Evolutionary conservation across 2,329 filamentous ascomycete species (phyloP), one percentile per base, ranked within the genome.

Genomic region (Penicillium freii): DNA sequence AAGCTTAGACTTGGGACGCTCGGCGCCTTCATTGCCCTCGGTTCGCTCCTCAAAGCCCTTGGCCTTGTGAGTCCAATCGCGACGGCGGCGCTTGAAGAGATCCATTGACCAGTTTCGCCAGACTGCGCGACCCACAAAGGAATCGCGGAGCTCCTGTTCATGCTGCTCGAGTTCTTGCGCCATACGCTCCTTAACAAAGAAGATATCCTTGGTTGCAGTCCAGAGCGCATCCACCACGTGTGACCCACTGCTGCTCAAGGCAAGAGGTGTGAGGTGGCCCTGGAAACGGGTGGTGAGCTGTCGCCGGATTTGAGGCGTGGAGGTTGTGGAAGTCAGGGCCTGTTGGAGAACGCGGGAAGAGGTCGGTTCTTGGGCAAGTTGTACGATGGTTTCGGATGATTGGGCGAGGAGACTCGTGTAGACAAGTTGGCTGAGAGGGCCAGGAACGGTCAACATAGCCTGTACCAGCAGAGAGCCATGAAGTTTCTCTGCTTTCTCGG

Each of bases 381-480:
- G 78, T 33, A 91, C 71, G 54, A 87, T 80, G 23, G 78, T 82
- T 52, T 80, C 83, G 45, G 76, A 71, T 11, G 80, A 77, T 63
- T 89, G 81, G 4, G 84, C 79, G 21, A 87, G 77, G 25, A 94
- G 75, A n/a, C 88, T 84, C 17, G 87, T 83, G 70, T 94, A 90
- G 33, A 96, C 83, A 11, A 92, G 81, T 50, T 84, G 84, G 56
- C 84, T 82, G 1, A 92, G 79, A 1, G 82, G 74, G 0, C 91
- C 91, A 0, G 89, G 84, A 27, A 91, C 87, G 8, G 84, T 78
- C 50, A 97, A 84, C 79, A 99, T 88, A 4, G 89, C 79, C 60
- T 94, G 87, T 9, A 90, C 87, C 29, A 99, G 82, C 46, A 96
- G 82, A 21, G 90, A 91, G 58, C 89, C 91, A 77, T 99, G 92